Evolutionary conservation across 73 alveolate species (phyloP), one percentile per base, ranked within the genome.

Genomic region (Blepharisma japonicum): DNA sequence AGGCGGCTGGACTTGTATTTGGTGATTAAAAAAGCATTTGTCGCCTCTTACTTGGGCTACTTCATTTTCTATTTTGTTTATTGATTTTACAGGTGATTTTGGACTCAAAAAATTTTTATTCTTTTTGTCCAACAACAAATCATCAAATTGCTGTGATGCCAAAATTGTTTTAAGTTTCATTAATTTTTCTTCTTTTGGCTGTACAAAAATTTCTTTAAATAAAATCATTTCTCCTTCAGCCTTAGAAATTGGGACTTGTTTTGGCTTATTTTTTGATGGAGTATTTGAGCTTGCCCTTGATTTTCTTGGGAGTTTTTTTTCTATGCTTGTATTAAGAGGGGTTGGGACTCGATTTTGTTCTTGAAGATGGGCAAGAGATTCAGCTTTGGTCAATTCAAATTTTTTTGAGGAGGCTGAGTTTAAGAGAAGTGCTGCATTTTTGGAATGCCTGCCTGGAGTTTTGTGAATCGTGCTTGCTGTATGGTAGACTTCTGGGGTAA

Each of bases 1-100:
- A 8, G 99, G 99, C 38, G 99, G 98, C 68, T 97, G 87, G 6
- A 97, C 98, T 85, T 95, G 96, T 56, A 97, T 95, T 83, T 95
- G 92, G 78, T 95, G 88, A 78, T 97, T 91, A 79, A 96, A 96
- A 89, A 95, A 95, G 83, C 92, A 86, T 50, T 87, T 55, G 6
- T 79, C 78, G 14, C 42, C 50, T 7, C 78, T 78, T 18, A 61
- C 47, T n/a, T n/a, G 14, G 2, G 14, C 11, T 38, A 45, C 27
- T 45, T 70, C 76, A 2, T 9, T 23, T 45, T 25, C 20, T n/a
- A 14, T 70, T 70, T 70, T 27, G 2, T 61, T n/a, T 21, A 9
- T 25, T 61, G 14, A n/a, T 47, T 70, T 45, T 45, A 14, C 45
- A 39, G 66, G 81, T 14, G 45, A 9, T 14, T n/a, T 45, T 39